Base-by-base conservation (phyloP, 2,329 filamentous ascomycete genomes). In the Phialemoniopsis sp. region DNA sequence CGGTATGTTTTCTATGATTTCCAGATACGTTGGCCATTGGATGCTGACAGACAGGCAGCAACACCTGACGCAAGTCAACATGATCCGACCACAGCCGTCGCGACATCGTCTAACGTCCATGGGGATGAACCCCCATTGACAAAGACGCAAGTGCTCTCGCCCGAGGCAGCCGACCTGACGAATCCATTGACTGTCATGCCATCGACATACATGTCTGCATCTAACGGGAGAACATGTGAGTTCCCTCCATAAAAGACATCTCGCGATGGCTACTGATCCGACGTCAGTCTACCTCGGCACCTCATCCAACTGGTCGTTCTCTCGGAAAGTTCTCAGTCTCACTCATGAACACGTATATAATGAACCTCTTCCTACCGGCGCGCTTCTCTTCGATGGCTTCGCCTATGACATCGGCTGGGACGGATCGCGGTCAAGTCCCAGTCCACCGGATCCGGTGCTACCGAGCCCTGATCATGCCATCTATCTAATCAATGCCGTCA, bases 271-370 rank as follows among this genome's bases (percentile, higher is more conserved):
- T 39, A 32, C 34, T 48, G 44, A 36, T 42, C 15, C 14, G 34
- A 36, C 14, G 8, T 26, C 15, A 75, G 71, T 64, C 39, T 77
- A 76, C 41, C 59, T 78, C 8, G 73, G 73, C 2, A 72, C 70
- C 3, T 76, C 73, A 0, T 78, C 74, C 2, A 78, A 74, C 34
- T 78, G 74, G 74, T 71, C 72, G 0, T 78, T 77, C 36, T 65
- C 65, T 18, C 59, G 72, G 8, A 64, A 68, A 14, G 63, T 76
- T 2, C 56, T 78, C n/a, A 63, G 58, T 18, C 60, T 75, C 37
- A 64, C 66, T 0, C 67, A 76, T 35, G 65, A 73, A 42, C 60
- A 67, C 38, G 56, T 73, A 15, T 62, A 67, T 36, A 59, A 65
- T 31, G 56, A 57, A 3, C 63, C 66, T 2, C 52, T 69, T 0